Evolutionary conservation across 208 protist species (phyloP).

Genomic region (Borovskyia barvae): DNA sequence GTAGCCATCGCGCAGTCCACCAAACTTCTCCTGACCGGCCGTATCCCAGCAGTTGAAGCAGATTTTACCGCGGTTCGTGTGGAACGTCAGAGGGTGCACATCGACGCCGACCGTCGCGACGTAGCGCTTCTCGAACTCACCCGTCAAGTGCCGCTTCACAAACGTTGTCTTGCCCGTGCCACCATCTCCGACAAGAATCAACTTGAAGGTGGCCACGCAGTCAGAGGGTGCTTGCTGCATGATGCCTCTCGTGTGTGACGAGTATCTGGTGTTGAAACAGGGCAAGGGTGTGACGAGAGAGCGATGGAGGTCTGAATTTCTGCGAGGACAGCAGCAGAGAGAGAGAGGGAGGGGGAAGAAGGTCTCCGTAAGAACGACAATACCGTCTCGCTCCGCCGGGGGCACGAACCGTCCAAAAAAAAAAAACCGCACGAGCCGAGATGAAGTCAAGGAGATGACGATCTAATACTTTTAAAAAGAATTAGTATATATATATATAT

Average conservation of each 20-base stretch:
- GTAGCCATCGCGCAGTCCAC: conserved; percentile 99
- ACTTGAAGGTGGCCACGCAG: conserved; percentile 95
- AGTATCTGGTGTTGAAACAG: no score
- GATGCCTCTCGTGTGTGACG: neutral
- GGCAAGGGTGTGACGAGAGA: no score
- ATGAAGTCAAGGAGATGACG: conserved; percentile 7
- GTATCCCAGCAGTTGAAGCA: conserved; percentile 99
- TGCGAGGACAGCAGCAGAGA: no score
- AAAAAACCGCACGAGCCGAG: no score
- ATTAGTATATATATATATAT: no score
- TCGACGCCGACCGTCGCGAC: conserved; percentile 95
- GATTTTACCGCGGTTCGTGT: conserved; percentile 98
- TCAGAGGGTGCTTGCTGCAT: conserved; percentile 41
- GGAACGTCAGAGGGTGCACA: conserved; percentile 98
- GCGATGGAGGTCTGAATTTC: no score
- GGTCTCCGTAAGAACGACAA: neutral
- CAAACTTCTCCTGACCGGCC: conserved; percentile 99
- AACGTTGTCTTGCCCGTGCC: conserved; percentile 99
- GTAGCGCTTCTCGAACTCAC: conserved; percentile 99
- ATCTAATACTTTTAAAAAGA: neutral
- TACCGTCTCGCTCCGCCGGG: no score
- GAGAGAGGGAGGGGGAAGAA: neutral
- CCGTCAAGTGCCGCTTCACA: conserved; percentile 99
- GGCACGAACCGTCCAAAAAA: no score
- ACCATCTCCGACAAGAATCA: conserved; percentile 99